Conservation (phyloP, 129 eudicot genomes). For the Logfia minima region DNA sequence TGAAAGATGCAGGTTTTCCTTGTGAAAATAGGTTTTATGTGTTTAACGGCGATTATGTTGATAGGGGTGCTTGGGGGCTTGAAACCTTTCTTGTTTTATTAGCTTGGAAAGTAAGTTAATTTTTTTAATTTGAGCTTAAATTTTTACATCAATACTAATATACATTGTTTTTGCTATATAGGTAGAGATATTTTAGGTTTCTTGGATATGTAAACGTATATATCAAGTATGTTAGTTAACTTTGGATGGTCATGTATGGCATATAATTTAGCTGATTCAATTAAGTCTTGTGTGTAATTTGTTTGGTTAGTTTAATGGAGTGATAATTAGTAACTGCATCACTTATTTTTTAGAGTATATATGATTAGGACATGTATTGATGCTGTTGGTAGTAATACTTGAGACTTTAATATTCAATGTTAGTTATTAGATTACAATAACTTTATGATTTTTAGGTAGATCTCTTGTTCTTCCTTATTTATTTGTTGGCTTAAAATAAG, state of each 20-base stretch:
- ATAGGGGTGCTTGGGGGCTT: constrained; percentile 98
- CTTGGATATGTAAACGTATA: not conserved
- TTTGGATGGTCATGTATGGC: not conserved
- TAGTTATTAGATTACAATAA: not conserved
- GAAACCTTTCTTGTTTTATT: constrained; percentile 71
- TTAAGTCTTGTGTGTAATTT: constrained; percentile 22
- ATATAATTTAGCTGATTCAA: not conserved
- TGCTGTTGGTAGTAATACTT: constrained; percentile 12
- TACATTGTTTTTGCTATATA: not conserved
- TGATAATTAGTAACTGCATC: not conserved
- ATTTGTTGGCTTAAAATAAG: not conserved
- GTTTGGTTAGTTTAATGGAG: constrained; percentile 5
- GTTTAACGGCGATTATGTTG: constrained; percentile 98
- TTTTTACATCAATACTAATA: not conserved
- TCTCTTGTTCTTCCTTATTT: not conserved
- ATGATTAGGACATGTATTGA: not conserved
- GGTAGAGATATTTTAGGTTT: not conserved
- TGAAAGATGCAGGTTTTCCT: constrained; percentile 65
- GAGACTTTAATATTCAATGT: not conserved
- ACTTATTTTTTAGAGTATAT: not conserved
- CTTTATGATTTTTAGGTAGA: not conserved
- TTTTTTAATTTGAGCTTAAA: constrained; percentile 1
- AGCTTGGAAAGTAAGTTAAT: constrained; percentile 84
- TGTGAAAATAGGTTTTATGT: constrained; percentile 68
- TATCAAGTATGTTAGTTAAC: not conserved